A percentile compares a stretch with the other conserved stretches of the same genome.
These are phyloP conservation scores for Claviceps spartinae DNA, from an alignment of 2,329 filamentous ascomycete genomes.

Conservation along the genomic window DNA sequence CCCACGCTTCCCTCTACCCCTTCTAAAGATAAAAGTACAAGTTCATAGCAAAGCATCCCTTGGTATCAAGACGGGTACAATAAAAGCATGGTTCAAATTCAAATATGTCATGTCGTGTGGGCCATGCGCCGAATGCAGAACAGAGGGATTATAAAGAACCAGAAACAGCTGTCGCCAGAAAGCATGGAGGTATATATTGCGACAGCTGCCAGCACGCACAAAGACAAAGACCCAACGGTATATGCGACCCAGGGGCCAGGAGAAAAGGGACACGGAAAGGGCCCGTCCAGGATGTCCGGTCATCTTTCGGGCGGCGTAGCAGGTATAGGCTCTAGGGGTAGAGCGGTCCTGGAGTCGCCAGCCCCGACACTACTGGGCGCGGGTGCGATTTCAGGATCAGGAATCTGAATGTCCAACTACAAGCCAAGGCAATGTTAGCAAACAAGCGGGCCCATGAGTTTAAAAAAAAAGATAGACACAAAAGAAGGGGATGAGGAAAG, in stretches of 20 bases:
- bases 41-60: neutral
- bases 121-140: neutral
- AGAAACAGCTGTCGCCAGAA: neutral
- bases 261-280: neutral
- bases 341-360: constrained; percentile 21
- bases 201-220: neutral
- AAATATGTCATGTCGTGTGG: no score
- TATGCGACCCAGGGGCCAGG: neutral
- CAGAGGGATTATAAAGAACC: neutral
- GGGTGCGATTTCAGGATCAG: constrained; percentile 57
- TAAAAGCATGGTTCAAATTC: neutral
- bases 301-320: constrained; percentile 12
- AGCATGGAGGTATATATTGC: neutral
- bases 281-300: neutral
- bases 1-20: no score
- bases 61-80: neutral
- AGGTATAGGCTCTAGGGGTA: constrained; percentile 20
- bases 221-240: neutral
- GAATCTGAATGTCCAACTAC: constrained; percentile 68
- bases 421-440: neutral
- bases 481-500: constrained; percentile 7
- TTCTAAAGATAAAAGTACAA: neutral
- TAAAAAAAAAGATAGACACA: neutral
- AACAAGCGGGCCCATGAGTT: neutral
- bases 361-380: constrained; percentile 31